A percentile compares a stretch with the other conserved stretches of the same genome.
Conservation (phyloP, 108 stramenopile species). For the Cyclotella kingstonii region DNA sequence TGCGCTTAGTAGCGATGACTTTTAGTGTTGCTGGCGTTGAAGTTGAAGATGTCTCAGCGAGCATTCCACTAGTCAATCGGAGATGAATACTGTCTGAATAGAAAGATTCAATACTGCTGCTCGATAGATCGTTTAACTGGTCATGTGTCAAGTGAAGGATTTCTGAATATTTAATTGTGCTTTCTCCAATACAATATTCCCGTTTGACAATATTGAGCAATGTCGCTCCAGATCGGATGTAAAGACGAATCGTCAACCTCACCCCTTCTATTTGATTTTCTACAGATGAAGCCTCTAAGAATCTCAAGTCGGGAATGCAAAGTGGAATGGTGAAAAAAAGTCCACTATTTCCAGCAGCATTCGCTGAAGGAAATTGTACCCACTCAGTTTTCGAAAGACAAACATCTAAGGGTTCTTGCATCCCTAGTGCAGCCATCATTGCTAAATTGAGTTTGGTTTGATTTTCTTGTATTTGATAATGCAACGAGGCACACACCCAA, state of each 20-base stretch:
- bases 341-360: conserved; percentile 12
- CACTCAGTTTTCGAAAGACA: conserved; percentile 42
- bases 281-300: conserved; percentile 17
- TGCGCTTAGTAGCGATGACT: conserved; percentile 14
- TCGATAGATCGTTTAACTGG: neutral
- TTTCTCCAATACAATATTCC: conserved; percentile 39
- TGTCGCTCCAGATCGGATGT: conserved; percentile 37
- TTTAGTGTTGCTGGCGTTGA: conserved; percentile 15
- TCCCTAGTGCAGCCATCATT: conserved; percentile 21
- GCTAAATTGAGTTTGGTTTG: conserved; percentile 7
- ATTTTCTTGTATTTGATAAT: conserved; percentile 44
- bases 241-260: conserved; percentile 25
- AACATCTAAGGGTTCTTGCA: conserved; percentile 30
- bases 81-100: conserved; percentile 10
- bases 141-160: conserved; percentile 3
- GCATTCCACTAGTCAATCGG: conserved; percentile 27
- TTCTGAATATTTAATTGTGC: conserved; percentile 27
- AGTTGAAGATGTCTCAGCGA: conserved; percentile 21
- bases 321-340: conserved; percentile 66
- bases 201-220: conserved; percentile 38
- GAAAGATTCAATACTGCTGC: neutral
- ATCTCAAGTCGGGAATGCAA: conserved; percentile 43
- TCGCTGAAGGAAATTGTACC: conserved; percentile 25
- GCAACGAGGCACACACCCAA: conserved; percentile 55
- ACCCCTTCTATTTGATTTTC: conserved; percentile 10